A percentile compares a stretch with the other conserved stretches of the same genome.
Evolutionary conservation across 768 basidiomycete species (phyloP).

Genomic region (Kwoniella sp.): DNA sequence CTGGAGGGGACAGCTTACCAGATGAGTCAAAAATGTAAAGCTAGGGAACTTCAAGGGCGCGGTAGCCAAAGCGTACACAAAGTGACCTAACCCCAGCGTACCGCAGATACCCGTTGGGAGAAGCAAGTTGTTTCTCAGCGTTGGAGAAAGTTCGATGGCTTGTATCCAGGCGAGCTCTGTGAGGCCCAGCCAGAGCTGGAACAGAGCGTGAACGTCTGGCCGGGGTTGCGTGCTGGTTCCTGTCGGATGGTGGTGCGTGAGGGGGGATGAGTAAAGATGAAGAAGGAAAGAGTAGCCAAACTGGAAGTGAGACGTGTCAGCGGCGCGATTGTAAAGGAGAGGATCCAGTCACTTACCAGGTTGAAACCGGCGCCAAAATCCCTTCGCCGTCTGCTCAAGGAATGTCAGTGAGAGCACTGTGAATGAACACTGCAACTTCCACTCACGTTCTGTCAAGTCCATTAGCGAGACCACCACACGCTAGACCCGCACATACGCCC

Average conservation of each 20-base stretch:
- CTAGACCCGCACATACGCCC: conserved; percentile 44
- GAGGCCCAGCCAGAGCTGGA: conserved; percentile 49
- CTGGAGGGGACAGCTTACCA: conserved; percentile 28
- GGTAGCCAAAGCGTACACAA: conserved; percentile 43
- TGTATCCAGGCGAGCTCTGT: conserved; percentile 49
- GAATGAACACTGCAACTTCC: too few relatives aligned
- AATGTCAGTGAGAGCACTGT: not conserved
- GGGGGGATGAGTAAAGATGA: conserved; percentile 49
- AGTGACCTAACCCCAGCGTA: conserved; percentile 38
- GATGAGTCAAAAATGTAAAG: conserved; percentile 50
- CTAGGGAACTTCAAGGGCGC: conserved; percentile 51
- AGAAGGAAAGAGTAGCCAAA: conserved; percentile 51
- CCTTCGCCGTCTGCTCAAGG: conserved; percentile 28
- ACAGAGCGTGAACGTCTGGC: conserved; percentile 48
- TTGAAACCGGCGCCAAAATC: conserved; percentile 49
- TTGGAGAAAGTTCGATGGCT: conserved; percentile 39
- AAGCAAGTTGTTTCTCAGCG: conserved; percentile 34
- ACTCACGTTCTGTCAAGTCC: conserved; percentile 47
- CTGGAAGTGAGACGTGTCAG: conserved; percentile 20
- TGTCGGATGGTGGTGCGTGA: conserved; percentile 47
- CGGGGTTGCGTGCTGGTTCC: conserved; percentile 34
- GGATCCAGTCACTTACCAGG: conserved; percentile 40
- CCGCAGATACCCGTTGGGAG: conserved; percentile 48
- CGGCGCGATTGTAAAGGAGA: not conserved
- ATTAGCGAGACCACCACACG: conserved; percentile 41